phyloP scores from a whole-genome alignment of 768 basidiomycete species.

The Pulveroboletus sp. region DNA sequence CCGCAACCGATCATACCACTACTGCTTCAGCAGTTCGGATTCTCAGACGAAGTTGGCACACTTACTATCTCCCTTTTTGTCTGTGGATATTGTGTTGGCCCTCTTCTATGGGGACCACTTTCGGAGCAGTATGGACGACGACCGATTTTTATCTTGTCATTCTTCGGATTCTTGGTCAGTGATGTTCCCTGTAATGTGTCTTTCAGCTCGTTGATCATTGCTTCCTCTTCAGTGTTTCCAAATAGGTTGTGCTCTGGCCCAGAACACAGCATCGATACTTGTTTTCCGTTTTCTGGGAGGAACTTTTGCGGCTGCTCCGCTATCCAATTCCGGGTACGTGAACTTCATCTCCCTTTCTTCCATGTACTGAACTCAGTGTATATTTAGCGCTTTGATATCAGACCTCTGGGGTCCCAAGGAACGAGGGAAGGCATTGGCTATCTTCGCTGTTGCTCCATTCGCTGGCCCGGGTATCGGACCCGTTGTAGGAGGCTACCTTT shows the following conservation, averaged over 20 bases:
- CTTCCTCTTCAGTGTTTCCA: slow-evolving; percentile 55
- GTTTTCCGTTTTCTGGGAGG: slow-evolving; percentile 71
- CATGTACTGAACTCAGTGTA: neutral
- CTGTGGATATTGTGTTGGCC: slow-evolving; percentile 64
- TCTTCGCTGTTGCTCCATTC: slow-evolving; percentile 65
- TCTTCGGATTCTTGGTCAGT: slow-evolving; percentile 51
- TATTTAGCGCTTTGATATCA: slow-evolving; percentile 47
- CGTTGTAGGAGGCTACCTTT: slow-evolving; percentile 46
- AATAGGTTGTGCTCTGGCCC: slow-evolving; percentile 57
- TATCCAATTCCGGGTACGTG: slow-evolving; percentile 63
- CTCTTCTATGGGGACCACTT: slow-evolving; percentile 56
- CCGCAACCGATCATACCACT: slow-evolving; percentile 47
- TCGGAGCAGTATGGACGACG: slow-evolving; percentile 66
- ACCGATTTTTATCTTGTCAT: slow-evolving; percentile 53
- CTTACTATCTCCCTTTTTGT: slow-evolving; percentile 62
- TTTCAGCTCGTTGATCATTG: neutral
- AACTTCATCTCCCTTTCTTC: neutral
- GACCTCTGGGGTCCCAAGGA: slow-evolving; percentile 60
- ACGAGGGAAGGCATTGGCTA: slow-evolving; percentile 61
- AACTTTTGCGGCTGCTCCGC: slow-evolving; percentile 61
- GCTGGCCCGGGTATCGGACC: slow-evolving; percentile 62
- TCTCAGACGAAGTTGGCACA: slow-evolving; percentile 48
- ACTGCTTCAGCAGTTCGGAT: slow-evolving; percentile 44
- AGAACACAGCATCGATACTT: slow-evolving; percentile 60
- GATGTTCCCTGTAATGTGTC: neutral